phyloP scores from a whole-genome alignment of 2,329 filamentous ascomycete genomes.

The Colletotrichum cordylinicola region DNA sequence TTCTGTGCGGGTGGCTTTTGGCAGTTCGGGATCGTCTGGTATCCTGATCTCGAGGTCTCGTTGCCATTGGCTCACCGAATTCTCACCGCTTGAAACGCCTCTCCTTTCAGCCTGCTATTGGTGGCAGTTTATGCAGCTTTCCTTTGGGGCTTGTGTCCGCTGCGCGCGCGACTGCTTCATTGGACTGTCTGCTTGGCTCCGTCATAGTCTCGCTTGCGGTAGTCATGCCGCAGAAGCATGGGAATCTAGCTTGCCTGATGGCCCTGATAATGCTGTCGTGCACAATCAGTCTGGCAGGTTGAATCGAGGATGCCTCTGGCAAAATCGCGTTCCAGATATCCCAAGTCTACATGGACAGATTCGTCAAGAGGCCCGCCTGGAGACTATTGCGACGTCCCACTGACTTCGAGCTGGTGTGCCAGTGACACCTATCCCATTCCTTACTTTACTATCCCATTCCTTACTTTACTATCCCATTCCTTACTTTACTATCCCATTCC shows the following conservation, averaged over 20 bases:
- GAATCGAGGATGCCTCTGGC: not conserved
- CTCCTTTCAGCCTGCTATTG: not conserved
- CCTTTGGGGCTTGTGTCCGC: not conserved
- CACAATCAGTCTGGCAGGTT: not conserved
- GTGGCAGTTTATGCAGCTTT: conserved; percentile 7
- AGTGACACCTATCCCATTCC: conserved; percentile 2
- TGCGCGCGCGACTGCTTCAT: not conserved
- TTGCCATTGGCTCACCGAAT: conserved; percentile 4
- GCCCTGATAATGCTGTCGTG: not conserved
- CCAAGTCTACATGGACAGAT: not conserved
- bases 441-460: too few species aligned
- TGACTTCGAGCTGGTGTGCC: conserved; percentile 17
- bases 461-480: too few species aligned
- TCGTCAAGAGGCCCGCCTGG: conserved; percentile 2
- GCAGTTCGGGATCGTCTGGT: not conserved
- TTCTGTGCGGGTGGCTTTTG: conserved; percentile 10
- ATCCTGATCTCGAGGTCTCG: not conserved
- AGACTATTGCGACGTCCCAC: conserved; percentile 14
- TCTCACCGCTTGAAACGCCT: not conserved
- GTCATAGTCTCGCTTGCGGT: not conserved
- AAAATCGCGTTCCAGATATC: not conserved
- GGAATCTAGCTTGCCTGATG: not conserved
- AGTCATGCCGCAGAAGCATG: not conserved
- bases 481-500: too few species aligned
- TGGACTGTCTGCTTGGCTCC: not conserved